Evolutionary conservation across 164 flowering plant species (phyloP).

Genomic region (Vitis rotundifolia): DNA sequence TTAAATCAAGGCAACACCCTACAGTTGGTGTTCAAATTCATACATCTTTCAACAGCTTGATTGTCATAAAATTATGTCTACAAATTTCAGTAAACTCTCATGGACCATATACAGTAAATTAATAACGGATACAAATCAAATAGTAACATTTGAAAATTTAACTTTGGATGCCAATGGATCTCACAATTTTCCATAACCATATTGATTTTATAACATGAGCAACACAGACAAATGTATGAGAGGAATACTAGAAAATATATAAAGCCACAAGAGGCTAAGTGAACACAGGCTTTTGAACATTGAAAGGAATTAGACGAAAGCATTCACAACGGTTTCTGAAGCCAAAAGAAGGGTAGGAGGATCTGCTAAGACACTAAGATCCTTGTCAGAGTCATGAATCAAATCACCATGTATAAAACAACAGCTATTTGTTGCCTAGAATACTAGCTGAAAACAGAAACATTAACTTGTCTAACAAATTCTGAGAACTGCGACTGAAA

Average conservation of each 20-base stretch:
- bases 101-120: background rate
- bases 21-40: background rate
- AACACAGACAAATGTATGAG: background rate
- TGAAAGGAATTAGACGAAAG: conserved; percentile 1
- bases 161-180: background rate
- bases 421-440: conserved; percentile 20
- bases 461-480: conserved; percentile 12
- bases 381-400: background rate
- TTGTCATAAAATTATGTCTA: background rate
- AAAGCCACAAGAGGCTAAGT: background rate
- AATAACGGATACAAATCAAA: background rate
- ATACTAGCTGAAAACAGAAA: conserved; percentile 19
- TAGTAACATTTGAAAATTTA: background rate
- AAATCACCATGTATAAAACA: conserved; percentile 15
- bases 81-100: background rate
- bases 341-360: background rate
- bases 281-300: background rate
- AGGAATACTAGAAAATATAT: background rate
- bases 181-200: background rate
- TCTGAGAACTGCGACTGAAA: conserved; percentile 8
- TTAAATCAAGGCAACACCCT: background rate
- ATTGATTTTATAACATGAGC: background rate
- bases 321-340: background rate
- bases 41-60: background rate
- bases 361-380: conserved; percentile 7